phyloP scores from a whole-genome alignment of 129 eudicot species.

The Lactuca saligna region DNA sequence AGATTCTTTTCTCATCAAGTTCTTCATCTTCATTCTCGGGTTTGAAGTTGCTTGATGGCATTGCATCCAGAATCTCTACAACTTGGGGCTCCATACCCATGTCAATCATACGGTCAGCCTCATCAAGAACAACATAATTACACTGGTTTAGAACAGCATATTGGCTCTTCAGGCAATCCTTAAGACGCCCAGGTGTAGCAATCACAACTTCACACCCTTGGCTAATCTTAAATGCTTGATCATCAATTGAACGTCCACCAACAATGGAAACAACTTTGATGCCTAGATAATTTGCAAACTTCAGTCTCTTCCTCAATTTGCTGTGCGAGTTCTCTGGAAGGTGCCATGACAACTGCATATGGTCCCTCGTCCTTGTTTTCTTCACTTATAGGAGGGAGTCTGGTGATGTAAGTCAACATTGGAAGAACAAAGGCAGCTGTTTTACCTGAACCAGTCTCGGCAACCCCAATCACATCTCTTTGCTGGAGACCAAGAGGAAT shows the following conservation, averaged over 20 bases:
- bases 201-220: constrained; percentile 64
- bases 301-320: constrained; percentile 65
- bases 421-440: constrained; percentile 69
- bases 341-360: constrained; percentile 65
- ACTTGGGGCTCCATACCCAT: constrained; percentile 63
- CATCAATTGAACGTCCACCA: constrained; percentile 63
- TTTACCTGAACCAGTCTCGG: constrained; percentile 65
- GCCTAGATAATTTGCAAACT: constrained; percentile 55
- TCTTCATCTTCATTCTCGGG: constrained; percentile 66
- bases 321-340: constrained; percentile 58
- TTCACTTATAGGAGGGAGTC: constrained; percentile 57
- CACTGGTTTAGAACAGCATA: constrained; percentile 60
- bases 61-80: constrained; percentile 59
- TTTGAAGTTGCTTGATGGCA: constrained; percentile 60
- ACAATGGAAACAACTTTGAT: constrained; percentile 58
- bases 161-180: constrained; percentile 46
- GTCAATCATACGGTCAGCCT: constrained; percentile 66
- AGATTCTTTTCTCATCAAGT: constrained; percentile 62
- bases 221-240: constrained; percentile 56
- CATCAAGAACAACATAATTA: constrained; percentile 60
- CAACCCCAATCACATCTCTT: constrained; percentile 57
- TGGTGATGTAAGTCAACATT: constrained; percentile 55
- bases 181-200: constrained; percentile 63
- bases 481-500: constrained; percentile 63
- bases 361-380: constrained; percentile 66